These are phyloP conservation scores for Fomitopsis pinicola DNA, from an alignment of 1,284 basidiomycete species.

Conservation along the genomic window DNA sequence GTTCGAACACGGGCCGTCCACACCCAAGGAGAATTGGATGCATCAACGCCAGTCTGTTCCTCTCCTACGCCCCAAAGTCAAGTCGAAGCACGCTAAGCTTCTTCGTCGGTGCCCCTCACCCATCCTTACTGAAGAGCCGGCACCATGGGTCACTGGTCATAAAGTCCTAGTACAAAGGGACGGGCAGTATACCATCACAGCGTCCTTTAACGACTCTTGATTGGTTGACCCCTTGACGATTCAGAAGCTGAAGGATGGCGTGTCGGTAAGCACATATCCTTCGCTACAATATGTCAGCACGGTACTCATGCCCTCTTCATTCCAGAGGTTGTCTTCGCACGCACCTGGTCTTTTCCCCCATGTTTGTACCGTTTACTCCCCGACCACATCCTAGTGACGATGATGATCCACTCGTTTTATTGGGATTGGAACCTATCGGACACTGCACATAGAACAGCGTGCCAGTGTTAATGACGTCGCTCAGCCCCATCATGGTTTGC, in stretches of 20 bases:
- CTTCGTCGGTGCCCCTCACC: conserved; percentile 20
- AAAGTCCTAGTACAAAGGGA: conserved; percentile 23
- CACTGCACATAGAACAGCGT: background rate
- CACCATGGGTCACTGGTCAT: conserved; percentile 30
- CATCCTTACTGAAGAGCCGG: conserved; percentile 23
- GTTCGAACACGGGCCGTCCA: conserved; percentile 11
- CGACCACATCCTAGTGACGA: background rate
- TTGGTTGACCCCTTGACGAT: background rate
- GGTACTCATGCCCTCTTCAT: background rate
- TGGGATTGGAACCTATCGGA: background rate
- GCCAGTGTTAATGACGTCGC: background rate
- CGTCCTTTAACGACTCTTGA: conserved; percentile 6
- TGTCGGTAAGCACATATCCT: background rate
- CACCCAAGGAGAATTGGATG: background rate
- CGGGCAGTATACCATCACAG: conserved; percentile 18
- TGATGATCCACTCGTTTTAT: background rate
- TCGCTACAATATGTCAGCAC: background rate
- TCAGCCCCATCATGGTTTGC: background rate
- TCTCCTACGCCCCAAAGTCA: conserved; percentile 8
- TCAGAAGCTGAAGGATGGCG: background rate
- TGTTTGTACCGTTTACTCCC: background rate
- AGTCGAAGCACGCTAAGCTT: conserved; percentile 8
- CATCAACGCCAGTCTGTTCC: conserved; percentile 4
- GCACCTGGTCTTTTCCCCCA: background rate
- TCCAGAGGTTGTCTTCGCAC: background rate